phyloP scores from a whole-genome alignment of 805 yeast genomes.

The Starmerella khaoyaiensis region DNA sequence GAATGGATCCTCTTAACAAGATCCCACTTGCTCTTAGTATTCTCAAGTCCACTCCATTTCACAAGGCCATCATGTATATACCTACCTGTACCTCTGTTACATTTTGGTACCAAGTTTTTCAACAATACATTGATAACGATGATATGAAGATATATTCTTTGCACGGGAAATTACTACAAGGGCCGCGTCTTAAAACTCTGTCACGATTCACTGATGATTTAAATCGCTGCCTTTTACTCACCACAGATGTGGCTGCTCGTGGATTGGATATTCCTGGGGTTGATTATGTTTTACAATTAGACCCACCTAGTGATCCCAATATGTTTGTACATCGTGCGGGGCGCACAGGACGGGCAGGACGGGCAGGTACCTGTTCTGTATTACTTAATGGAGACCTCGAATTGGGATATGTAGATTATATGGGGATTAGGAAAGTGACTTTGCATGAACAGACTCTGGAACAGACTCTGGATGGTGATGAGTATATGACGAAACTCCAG shows the following conservation, averaged over 20 bases:
- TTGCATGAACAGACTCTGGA: constrained; percentile 24
- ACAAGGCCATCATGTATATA: constrained; percentile 78
- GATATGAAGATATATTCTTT: constrained; percentile 47
- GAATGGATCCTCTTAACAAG: constrained; percentile 49
- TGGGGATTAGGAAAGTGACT: constrained; percentile 55
- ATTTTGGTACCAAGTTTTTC: constrained; percentile 35
- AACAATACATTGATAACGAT: constrained; percentile 2
- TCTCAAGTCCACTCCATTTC: constrained; percentile 42
- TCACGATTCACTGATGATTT: constrained; percentile 39
- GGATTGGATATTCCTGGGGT: constrained; percentile 94
- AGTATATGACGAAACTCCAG: constrained; percentile 26
- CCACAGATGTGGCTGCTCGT: constrained; percentile 98
- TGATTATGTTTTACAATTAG: constrained; percentile 83
- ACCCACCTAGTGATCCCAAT: constrained; percentile 89
- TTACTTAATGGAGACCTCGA: constrained; percentile 66
- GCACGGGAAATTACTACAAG: constrained; percentile 83
- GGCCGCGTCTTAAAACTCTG: constrained; percentile 63
- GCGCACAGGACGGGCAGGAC: constrained; percentile 86
- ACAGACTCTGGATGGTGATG: constrained; percentile 1
- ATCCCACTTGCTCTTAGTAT: constrained; percentile 45
- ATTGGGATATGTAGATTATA: constrained; percentile 65
- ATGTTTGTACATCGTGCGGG: constrained; percentile 90
- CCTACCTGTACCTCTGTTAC: constrained; percentile 83
- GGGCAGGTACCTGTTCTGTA: constrained; percentile 64
- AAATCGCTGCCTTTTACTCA: constrained; percentile 52